Evolutionary conservation across 106 monocot species (phyloP).

Genomic region (Allium cepa): DNA sequence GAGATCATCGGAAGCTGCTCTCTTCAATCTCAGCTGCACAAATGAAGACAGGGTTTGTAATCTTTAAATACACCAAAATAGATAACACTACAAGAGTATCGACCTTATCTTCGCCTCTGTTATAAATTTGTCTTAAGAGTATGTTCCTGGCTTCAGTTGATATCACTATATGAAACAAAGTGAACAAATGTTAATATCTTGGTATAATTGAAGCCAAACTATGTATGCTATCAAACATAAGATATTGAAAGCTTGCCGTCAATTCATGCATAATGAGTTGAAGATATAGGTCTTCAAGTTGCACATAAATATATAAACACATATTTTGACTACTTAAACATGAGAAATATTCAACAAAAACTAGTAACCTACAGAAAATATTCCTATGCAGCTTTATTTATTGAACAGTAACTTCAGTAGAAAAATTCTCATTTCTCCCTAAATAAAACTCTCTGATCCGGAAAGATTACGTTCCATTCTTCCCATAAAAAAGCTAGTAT

Average conservation of each 20-base stretch:
- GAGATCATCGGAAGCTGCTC: constrained; percentile 65
- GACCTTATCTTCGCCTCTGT: constrained; percentile 77
- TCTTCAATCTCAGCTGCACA: constrained; percentile 67
- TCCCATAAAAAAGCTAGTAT: too few relatives aligned
- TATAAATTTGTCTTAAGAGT: constrained; percentile 72
- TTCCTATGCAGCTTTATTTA: too few relatives aligned
- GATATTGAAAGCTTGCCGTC: background rate
- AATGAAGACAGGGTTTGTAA: background rate
- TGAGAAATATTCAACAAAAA: background rate
- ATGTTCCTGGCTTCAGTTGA: constrained; percentile 72
- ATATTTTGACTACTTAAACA: background rate
- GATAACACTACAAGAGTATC: background rate
- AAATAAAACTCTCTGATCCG: too few relatives aligned
- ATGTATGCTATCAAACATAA: background rate
- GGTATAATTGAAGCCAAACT: background rate
- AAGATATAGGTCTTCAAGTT: background rate
- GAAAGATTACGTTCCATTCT: too few relatives aligned
- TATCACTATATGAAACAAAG: constrained; percentile 38
- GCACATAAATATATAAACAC: background rate
- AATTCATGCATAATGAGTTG: background rate
- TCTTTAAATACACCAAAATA: background rate
- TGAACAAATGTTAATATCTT: background rate
- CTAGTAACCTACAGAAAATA: too few relatives aligned
- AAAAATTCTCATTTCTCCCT: too few relatives aligned
- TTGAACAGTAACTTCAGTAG: too few relatives aligned